A percentile compares a stretch with the other conserved stretches of the same genome.
These are phyloP conservation scores for Globisporangium nagaii DNA, from an alignment of 352 stramenopile species.

Conservation along the genomic window DNA sequence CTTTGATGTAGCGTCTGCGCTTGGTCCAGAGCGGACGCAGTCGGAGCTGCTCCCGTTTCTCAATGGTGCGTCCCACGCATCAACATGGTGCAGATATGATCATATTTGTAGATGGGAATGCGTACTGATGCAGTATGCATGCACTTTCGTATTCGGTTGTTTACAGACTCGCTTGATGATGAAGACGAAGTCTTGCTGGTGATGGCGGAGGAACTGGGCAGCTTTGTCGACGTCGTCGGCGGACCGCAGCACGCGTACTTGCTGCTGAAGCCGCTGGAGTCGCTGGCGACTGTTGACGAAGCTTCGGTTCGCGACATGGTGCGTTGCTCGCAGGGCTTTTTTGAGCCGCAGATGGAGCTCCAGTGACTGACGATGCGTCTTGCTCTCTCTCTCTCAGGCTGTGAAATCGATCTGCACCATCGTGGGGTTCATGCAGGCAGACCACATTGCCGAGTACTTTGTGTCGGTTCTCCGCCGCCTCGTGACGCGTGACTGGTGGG, in stretches of 20 bases:
- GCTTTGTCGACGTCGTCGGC: constrained; percentile 89
- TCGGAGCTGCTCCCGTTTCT: constrained; percentile 98
- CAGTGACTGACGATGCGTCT: background rate
- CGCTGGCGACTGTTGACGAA: constrained; percentile 92
- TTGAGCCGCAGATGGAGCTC: background rate
- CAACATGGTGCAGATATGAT: too few species aligned
- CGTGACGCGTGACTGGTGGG: constrained; percentile 95
- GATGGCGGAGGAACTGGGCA: constrained; percentile 91
- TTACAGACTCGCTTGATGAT: constrained; percentile 93
- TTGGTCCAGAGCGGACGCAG: constrained; percentile 87
- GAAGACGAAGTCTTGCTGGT: constrained; percentile 97
- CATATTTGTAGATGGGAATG: too few species aligned
- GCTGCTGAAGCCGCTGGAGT: constrained; percentile 94
- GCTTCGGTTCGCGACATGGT: constrained; percentile 91
- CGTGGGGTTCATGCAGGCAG: constrained; percentile 76
- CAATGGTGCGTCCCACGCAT: constrained; percentile 56
- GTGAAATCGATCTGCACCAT: constrained; percentile 88
- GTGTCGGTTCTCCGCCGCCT: constrained; percentile 91
- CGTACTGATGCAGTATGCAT: too few species aligned
- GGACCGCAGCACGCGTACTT: constrained; percentile 80
- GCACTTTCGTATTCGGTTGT: too few species aligned
- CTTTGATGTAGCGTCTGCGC: constrained; percentile 63
- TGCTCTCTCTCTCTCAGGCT: constrained; percentile 29
- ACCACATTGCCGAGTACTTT: constrained; percentile 89
- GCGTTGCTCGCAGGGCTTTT: background rate